A percentile compares a stretch with the other conserved stretches of the same genome.
phyloP scores from a whole-genome alignment of 345 rosid genomes.

The Murraya paniculata region DNA sequence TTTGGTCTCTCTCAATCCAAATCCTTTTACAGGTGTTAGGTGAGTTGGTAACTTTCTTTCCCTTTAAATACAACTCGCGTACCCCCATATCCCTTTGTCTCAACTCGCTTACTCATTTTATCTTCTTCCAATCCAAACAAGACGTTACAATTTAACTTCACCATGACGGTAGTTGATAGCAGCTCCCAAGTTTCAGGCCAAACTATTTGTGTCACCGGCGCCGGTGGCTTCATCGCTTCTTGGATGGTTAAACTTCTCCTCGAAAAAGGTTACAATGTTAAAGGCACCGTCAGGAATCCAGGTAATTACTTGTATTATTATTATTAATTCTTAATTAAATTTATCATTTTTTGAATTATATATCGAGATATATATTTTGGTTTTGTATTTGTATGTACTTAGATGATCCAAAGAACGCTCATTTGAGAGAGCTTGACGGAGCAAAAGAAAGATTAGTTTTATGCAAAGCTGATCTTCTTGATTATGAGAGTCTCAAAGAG shows the following conservation, averaged over 20 bases:
- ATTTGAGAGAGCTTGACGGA: slow-evolving; percentile 85
- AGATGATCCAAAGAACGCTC: slow-evolving; percentile 87
- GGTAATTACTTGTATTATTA: slow-evolving; percentile 26
- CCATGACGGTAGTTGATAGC: slow-evolving; percentile 42
- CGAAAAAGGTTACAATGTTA: slow-evolving; percentile 75
- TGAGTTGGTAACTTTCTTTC: not conserved
- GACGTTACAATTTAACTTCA: not conserved
- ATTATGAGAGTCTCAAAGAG: slow-evolving; percentile 52
- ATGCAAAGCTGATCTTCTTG: slow-evolving; percentile 79
- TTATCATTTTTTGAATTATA: too few relatives aligned
- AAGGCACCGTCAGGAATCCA: slow-evolving; percentile 88
- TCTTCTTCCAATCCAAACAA: not conserved
- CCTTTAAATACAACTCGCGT: not conserved
- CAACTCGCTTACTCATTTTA: not conserved
- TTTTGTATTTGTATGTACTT: not conserved
- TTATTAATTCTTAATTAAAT: too few relatives aligned
- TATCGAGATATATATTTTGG: too few relatives aligned
- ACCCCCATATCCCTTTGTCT: too few relatives aligned
- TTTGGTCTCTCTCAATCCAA: too few relatives aligned
- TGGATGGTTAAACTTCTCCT: slow-evolving; percentile 90
- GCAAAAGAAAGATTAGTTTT: slow-evolving; percentile 79
- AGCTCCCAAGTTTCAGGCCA: slow-evolving; percentile 40
- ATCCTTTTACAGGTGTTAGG: not conserved
- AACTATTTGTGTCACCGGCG: slow-evolving; percentile 93
- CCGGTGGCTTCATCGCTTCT: slow-evolving; percentile 96